Evolutionary conservation across 441 rosid genomes (phyloP), one percentile per base, ranked within the genome.

Genomic region (Croton laevigatus): DNA sequence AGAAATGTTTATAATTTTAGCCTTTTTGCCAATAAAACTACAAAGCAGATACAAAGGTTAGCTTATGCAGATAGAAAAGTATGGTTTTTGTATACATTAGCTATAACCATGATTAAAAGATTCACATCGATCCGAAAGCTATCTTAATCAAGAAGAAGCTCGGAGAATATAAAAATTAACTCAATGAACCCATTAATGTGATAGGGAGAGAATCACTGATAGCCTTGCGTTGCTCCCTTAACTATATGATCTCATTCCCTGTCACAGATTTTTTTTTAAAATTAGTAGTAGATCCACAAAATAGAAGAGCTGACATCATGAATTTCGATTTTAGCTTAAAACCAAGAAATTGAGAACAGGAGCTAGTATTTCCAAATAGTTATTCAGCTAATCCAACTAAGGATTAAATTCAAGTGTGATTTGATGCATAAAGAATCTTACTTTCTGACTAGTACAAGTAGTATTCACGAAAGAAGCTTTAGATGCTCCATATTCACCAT

Each of bases 351-450:
- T 27, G 32, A 27, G 32, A 27, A 1, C 32, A 27, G 32, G 32
- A 27, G 2, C 32, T 27, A 27, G 32, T 27, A 27, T 27, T 27
- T 27, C 32, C 32, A 27, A 27, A 27, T 2, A 27, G 32, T 27
- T 27, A 2, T 27, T 27, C 1, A 27, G 32, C 32, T 27, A 27
- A 27, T 27, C 32, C 32, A 27, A 27, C 32, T 27, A 27, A 27
- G 32, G 32, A 27, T 27, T 27, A 51, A 52, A 52, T 66, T 34
- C 8, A 52, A 16, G 27, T 36, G 52, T 11, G 48, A 49, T 10
- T 49, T 49, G 45, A 52, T 66, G 16, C 71, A 27, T 27, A 27
- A 27, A 44, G 72, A 66, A 62, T 76, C 76, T 76, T 71, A 76
- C 79, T 8, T 34, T 67, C 36, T 62, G 75, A 67, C 34, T 62